These are phyloP conservation scores for Xylogone sp. DNA, from an alignment of 2,329 filamentous ascomycete species.

Conservation along the genomic window DNA sequence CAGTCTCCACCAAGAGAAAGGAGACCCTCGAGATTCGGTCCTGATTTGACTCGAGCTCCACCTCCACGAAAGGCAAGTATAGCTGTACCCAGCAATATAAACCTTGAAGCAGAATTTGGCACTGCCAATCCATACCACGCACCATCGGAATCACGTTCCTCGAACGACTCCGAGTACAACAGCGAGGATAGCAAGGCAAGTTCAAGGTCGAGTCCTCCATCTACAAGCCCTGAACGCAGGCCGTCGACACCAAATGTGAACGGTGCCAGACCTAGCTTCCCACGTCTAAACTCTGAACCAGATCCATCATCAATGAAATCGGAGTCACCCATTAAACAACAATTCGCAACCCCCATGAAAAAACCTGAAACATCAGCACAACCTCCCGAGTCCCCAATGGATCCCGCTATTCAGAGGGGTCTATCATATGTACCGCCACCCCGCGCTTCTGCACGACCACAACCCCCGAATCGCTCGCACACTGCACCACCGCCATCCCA, in stretches of 20 bases:
- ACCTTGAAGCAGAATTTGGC: constrained; percentile 58
- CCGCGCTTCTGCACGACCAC: not conserved
- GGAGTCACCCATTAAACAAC: constrained; percentile 6
- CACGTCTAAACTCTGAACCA: constrained; percentile 27
- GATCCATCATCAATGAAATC: constrained; percentile 21
- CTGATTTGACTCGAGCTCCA: constrained; percentile 22
- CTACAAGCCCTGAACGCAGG: constrained; percentile 30
- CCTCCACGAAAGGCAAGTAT: constrained; percentile 26
- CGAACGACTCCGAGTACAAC: constrained; percentile 57
- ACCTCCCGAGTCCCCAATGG: constrained; percentile 41
- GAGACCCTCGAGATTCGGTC: constrained; percentile 22
- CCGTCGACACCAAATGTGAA: constrained; percentile 41
- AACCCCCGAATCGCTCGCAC: not conserved
- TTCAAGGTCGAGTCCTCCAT: constrained; percentile 57
- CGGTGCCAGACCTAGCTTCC: constrained; percentile 52
- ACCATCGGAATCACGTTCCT: constrained; percentile 61
- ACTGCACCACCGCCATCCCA: constrained; percentile 12
- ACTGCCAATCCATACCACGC: constrained; percentile 61
- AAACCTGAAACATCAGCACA: constrained; percentile 11
- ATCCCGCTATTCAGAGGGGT: constrained; percentile 38
- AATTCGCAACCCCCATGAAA: constrained; percentile 11
- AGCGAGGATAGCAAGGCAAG: constrained; percentile 58
- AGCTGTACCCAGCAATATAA: constrained; percentile 32
- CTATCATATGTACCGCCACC: constrained; percentile 30
- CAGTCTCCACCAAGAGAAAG: constrained; percentile 11